phyloP scores from a whole-genome alignment of 495 filamentous ascomycete genomes.

The Clavariopsis aquatica region DNA sequence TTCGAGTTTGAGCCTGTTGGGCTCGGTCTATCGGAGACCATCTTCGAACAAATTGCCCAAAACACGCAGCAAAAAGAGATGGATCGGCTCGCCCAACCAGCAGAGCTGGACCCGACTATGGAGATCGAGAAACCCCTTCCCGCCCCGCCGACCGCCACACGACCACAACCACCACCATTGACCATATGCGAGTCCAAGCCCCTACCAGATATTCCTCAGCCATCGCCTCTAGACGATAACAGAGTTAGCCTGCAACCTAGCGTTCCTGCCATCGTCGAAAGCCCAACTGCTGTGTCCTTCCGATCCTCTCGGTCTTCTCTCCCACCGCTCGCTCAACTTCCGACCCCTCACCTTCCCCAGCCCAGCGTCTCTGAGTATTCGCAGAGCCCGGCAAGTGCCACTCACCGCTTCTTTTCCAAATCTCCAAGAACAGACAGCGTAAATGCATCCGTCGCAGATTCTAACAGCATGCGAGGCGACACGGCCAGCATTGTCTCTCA shows the following conservation, averaged over 20 bases:
- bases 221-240: constrained; percentile 26
- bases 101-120: constrained; percentile 10
- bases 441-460: constrained; percentile 57
- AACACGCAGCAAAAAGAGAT: constrained; percentile 14
- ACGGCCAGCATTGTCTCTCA: constrained; percentile 78
- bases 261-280: constrained; percentile 36
- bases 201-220: constrained; percentile 38
- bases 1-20: constrained; percentile 72
- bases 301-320: constrained; percentile 41
- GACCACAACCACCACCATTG: constrained; percentile 33
- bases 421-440: constrained; percentile 49
- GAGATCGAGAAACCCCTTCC: constrained; percentile 41
- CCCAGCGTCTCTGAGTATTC: constrained; percentile 44
- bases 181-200: constrained; percentile 40
- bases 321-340: constrained; percentile 35
- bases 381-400: constrained; percentile 36
- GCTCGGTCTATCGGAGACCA: constrained; percentile 38
- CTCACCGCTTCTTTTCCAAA: constrained; percentile 37
- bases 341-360: constrained; percentile 46
- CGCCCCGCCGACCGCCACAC: constrained; percentile 26
- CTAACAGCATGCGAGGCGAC: constrained; percentile 72
- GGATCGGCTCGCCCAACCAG: not conserved
- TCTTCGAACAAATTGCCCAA: constrained; percentile 35
- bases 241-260: constrained; percentile 23
- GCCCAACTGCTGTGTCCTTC: constrained; percentile 36